A percentile compares a stretch with the other conserved stretches of the same genome.
These are phyloP conservation scores for Fraxinus angustifolia DNA, from an alignment of 305 asterid genomes.

Conservation along the genomic window DNA sequence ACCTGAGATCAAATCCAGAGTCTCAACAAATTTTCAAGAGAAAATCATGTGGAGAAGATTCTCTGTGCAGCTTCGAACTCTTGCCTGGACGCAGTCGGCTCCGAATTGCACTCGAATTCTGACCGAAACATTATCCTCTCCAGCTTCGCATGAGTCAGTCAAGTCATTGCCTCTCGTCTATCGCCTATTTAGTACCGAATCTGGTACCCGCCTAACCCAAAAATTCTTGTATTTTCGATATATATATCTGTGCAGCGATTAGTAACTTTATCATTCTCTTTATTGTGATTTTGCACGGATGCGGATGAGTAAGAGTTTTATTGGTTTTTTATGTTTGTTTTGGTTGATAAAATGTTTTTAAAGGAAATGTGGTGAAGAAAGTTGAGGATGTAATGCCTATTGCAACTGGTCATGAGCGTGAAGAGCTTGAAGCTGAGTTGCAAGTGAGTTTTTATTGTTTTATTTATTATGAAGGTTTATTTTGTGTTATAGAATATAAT, in stretches of 20 bases:
- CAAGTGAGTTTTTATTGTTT: conserved; percentile 43
- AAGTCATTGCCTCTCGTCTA: conserved; percentile 22
- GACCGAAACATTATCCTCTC: conserved; percentile 7
- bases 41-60: conserved; percentile 41
- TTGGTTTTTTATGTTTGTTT: not conserved
- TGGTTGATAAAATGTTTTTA: not conserved
- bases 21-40: conserved; percentile 6
- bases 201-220: conserved; percentile 27
- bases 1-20: conserved; percentile 32
- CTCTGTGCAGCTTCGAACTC: conserved; percentile 31
- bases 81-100: conserved; percentile 29
- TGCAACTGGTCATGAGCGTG: conserved; percentile 95
- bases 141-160: conserved; percentile 27
- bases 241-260: not conserved
- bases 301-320: not conserved
- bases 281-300: not conserved
- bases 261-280: not conserved
- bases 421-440: conserved; percentile 85
- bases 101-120: conserved; percentile 13
- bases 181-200: conserved; percentile 30
- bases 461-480: not conserved
- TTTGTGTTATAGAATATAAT: not conserved
- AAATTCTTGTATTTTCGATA: not conserved
- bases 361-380: conserved; percentile 51
- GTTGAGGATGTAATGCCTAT: conserved; percentile 89